Conservation (phyloP, 2,329 filamentous ascomycete genomes). For the Stachybotrys elegans region DNA sequence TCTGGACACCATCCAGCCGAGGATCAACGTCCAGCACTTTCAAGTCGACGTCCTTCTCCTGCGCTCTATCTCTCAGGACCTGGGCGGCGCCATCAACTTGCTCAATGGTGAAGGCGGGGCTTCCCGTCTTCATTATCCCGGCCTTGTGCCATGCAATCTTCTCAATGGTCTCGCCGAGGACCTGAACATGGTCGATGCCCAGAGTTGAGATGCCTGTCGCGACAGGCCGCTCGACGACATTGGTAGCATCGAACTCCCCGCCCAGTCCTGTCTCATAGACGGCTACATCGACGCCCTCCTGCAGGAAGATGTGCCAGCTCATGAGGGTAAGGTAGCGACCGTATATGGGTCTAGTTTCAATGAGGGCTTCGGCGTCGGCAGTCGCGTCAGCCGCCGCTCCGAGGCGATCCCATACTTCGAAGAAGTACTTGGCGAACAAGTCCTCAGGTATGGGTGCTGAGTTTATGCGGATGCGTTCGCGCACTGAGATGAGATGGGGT, state of each 20-base stretch:
- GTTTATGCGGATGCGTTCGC: constrained; percentile 63
- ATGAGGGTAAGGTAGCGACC: constrained; percentile 61
- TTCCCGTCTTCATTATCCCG: constrained; percentile 61
- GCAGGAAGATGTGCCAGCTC: constrained; percentile 61
- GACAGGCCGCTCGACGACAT: constrained; percentile 53
- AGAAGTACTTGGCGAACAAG: constrained; percentile 61
- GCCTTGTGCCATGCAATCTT: constrained; percentile 72
- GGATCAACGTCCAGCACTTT: constrained; percentile 40
- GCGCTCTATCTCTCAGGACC: constrained; percentile 46
- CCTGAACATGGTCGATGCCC: constrained; percentile 63
- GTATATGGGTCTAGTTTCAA: constrained; percentile 47
- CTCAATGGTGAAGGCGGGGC: constrained; percentile 51
- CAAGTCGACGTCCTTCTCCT: constrained; percentile 44
- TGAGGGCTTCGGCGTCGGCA: constrained; percentile 25
- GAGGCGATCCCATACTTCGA: constrained; percentile 60
- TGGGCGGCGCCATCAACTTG: constrained; percentile 41
- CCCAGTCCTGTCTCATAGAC: constrained; percentile 65
- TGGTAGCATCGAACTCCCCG: constrained; percentile 65
- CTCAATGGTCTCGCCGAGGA: constrained; percentile 57
- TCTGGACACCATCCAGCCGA: constrained; percentile 38
- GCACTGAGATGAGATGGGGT: constrained; percentile 62
- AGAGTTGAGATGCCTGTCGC: constrained; percentile 60
- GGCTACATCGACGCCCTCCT: constrained; percentile 56
- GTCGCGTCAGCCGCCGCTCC: constrained; percentile 23
- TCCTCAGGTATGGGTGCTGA: constrained; percentile 51